These are phyloP conservation scores for Pisolithus tinctorius DNA, from an alignment of 768 basidiomycete genomes.

Conservation along the genomic window DNA sequence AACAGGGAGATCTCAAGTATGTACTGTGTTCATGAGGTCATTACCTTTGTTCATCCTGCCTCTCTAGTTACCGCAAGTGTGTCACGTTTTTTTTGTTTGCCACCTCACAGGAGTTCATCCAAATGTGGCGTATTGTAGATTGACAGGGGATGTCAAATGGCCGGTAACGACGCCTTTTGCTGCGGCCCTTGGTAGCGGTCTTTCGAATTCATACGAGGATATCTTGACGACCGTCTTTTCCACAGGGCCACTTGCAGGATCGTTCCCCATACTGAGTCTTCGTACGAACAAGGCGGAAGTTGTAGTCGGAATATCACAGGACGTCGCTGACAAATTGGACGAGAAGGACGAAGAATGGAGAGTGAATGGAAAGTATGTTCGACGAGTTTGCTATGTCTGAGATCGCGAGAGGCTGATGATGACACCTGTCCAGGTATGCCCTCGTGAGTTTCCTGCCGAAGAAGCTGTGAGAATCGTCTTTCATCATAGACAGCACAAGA, in stretches of 20 bases:
- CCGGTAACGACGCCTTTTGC: conserved; percentile 71
- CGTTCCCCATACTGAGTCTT: conserved; percentile 77
- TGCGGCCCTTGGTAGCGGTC: conserved; percentile 55
- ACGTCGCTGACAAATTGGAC: conserved; percentile 63
- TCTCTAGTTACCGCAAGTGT: conserved; percentile 73
- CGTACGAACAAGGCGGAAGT: conserved; percentile 97
- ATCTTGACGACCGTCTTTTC: not conserved
- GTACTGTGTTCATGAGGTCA: conserved; percentile 20
- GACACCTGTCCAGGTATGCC: conserved; percentile 18
- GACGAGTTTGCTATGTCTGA: not conserved
- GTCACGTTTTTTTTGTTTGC: conserved; percentile 16
- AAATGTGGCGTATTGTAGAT: conserved; percentile 35
- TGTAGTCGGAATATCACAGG: conserved; percentile 68
- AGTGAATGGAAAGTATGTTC: conserved; percentile 65
- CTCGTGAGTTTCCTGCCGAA: conserved; percentile 26
- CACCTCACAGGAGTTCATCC: not conserved
- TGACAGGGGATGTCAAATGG: conserved; percentile 88
- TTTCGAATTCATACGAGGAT: not conserved
- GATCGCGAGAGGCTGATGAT: not conserved
- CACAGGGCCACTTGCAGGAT: conserved; percentile 68
- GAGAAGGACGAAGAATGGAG: conserved; percentile 66
- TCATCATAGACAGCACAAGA: too few species aligned
- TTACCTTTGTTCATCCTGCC: not conserved
- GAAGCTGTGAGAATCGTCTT: not conserved
- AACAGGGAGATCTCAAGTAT: conserved; percentile 85